These are phyloP conservation scores for Pleodorina starrii DNA, from an alignment of 139 green algal genomes.

Conservation along the genomic window DNA sequence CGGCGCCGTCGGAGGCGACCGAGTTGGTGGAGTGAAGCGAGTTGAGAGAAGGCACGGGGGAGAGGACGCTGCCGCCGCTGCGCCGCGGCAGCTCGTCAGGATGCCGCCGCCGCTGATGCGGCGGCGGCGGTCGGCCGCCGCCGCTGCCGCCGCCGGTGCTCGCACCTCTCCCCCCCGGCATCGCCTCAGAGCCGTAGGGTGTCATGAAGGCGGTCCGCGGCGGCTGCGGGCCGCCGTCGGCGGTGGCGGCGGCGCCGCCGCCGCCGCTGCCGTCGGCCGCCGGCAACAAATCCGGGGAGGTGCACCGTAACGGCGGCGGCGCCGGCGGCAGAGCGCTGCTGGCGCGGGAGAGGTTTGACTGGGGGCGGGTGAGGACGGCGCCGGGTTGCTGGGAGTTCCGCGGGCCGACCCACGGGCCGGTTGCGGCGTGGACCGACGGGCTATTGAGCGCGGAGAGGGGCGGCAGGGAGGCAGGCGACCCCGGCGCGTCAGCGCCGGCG, in stretches of 20 bases:
- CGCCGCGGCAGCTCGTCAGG: not conserved
- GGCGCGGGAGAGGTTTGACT: slow-evolving; percentile 21
- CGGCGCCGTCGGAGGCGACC: not conserved
- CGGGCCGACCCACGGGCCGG: not conserved
- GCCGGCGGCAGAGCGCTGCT: slow-evolving; percentile 8
- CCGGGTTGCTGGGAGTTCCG: not conserved
- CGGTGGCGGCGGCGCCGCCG: not conserved
- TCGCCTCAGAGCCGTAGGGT: not conserved
- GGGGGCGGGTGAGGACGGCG: not conserved
- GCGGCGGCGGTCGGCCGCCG: not conserved
- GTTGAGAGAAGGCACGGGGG: not conserved
- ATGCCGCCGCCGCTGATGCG: slow-evolving; percentile 25
- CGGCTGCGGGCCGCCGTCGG: not conserved
- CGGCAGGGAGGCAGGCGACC: slow-evolving; percentile 26
- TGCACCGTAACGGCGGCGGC: not conserved
- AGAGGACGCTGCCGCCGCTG: not conserved
- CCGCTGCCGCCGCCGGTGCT: not conserved
- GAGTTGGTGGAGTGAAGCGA: not conserved
- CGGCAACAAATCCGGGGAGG: not conserved
- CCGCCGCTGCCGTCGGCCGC: not conserved
- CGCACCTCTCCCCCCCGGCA: not conserved
- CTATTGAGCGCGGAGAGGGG: slow-evolving; percentile 16
- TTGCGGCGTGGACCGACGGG: not conserved
- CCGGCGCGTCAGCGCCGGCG: not conserved
- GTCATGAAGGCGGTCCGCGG: not conserved